Conservation (phyloP, 176 grass and related monocot genomes). For the Oryza meridionalis region DNA sequence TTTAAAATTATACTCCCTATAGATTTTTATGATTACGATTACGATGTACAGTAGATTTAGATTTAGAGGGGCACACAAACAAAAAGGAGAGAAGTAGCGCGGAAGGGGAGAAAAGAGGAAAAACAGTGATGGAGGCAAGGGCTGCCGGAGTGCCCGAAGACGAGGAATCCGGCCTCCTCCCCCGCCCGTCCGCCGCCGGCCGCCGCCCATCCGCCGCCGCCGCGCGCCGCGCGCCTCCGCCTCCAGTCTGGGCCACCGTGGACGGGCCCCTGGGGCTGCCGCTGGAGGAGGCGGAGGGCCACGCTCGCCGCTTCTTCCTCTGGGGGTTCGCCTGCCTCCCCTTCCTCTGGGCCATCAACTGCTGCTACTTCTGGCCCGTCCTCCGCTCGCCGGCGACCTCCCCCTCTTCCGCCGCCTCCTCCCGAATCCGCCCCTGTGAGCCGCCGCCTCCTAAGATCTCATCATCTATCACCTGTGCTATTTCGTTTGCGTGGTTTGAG, state of each 20-base stretch:
- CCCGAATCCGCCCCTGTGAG: conserved; percentile 79
- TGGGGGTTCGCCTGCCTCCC: conserved; percentile 95
- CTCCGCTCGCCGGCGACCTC: conserved; percentile 42
- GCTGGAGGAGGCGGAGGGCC: conserved; percentile 69
- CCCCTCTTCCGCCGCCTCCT: conserved; percentile 46
- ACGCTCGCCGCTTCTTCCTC: conserved; percentile 77
- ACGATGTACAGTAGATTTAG: too few relatives aligned
- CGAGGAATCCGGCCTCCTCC: conserved; percentile 61
- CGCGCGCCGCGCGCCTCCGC: conserved; percentile 26
- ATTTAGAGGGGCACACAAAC: too few relatives aligned
- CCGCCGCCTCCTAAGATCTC: conserved; percentile 43
- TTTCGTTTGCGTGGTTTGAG: neutral
- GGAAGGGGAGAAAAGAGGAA: neutral
- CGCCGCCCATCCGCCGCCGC: neutral
- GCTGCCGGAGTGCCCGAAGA: conserved; percentile 43
- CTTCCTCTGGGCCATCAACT: conserved; percentile 96
- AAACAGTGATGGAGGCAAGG: conserved; percentile 46
- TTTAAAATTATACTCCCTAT: too few relatives aligned
- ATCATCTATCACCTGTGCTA: neutral
- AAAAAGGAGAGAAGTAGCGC: neutral
- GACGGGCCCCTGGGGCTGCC: conserved; percentile 79
- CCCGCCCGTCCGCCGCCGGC: neutral
- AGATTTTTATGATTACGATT: too few relatives aligned
- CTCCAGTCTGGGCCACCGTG: conserved; percentile 68
- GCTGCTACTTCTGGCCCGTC: conserved; percentile 97